Percentiles rank a stretch among this genome's conserved stretches.
phyloP scores from a whole-genome alignment of 2,329 filamentous ascomycete species.

The Colletotrichum nymphaeae region DNA sequence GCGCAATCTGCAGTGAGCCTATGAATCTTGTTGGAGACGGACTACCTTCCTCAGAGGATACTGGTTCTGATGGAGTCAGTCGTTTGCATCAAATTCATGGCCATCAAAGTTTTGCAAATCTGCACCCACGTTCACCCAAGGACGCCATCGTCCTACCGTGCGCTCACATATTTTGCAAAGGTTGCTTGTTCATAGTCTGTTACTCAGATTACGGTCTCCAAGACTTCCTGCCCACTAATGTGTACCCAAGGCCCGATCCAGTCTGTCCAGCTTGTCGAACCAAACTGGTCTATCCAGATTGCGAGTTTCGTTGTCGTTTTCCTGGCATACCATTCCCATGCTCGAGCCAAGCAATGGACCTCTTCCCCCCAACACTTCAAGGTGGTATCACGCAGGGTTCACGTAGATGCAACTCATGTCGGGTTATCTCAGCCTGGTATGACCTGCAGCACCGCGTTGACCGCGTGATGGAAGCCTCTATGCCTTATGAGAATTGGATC shows the following conservation, averaged over 20 bases:
- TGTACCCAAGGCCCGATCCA: background rate
- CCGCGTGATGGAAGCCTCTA: background rate
- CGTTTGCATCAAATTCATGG: background rate
- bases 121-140: background rate
- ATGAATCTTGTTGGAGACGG: slow-evolving; percentile 3
- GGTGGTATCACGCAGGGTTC: background rate
- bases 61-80: background rate
- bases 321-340: slow-evolving; percentile 15
- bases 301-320: background rate
- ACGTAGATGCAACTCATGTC: background rate
- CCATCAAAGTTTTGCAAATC: background rate
- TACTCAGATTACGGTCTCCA: background rate
- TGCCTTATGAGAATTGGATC: background rate
- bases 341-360: background rate
- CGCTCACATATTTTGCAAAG: slow-evolving; percentile 20
- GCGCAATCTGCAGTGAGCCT: background rate
- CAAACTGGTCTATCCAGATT: background rate
- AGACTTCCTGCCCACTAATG: background rate
- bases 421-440: background rate
- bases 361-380: background rate
- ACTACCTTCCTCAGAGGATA: background rate
- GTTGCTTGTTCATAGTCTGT: background rate
- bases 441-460: background rate
- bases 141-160: slow-evolving; percentile 12
- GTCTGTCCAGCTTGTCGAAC: background rate